Base-by-base conservation (phyloP, 2,329 filamentous ascomycete species). In the Microsporum ferrugineum region DNA sequence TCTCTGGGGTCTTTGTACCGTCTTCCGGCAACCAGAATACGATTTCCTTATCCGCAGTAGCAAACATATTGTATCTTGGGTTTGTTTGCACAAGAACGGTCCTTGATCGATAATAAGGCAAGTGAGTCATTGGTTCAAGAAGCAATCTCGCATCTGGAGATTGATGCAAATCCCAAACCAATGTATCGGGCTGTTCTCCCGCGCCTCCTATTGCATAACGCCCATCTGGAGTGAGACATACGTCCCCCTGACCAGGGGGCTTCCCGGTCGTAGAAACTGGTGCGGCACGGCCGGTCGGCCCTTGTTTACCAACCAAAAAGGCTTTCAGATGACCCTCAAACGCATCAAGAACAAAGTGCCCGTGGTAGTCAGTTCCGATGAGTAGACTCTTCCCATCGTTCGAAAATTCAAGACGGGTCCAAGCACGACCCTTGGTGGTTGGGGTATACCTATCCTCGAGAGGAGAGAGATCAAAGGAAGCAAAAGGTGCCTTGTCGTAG, bases 401-500 rank as follows among this genome's bases (percentile, higher is more conserved):
- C 62, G 89, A 94, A 71, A 99, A 97, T 68, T 96, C 91, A 47
- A 99, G 80, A 67, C 88, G 91, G 1, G 89, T 94, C 94, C 94
- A 99, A 66, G 72, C 74, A 51, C 75, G 70, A 39, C 76, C 76
- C 33, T 76, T 78, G 57, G 75, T 80, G 51, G 76, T 79, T 56
- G 73, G 76, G 43, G 73, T 81, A 63, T 72, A 80, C 68, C 74
- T 71, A 66, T 88, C 84, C 56, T 86, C 82, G 4, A 79, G 73
- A 68, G 69, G 75, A 63, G 69, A 76, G 71, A 97, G 78, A 69
- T 97, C 92, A 69, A 97, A 94, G 6, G 83, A 88, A 8, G 86
- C 82, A 69, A 99, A 95, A 0, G 94, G 94, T 3, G 88, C 84
- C 73, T 94, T 95, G 73, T 96, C 89, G 75, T 89, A 97, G 72